Evolutionary conservation across 495 filamentous ascomycete genomes (phyloP), one percentile per base, ranked within the genome.

Genomic region (Aspergillus sclerotioniger): DNA sequence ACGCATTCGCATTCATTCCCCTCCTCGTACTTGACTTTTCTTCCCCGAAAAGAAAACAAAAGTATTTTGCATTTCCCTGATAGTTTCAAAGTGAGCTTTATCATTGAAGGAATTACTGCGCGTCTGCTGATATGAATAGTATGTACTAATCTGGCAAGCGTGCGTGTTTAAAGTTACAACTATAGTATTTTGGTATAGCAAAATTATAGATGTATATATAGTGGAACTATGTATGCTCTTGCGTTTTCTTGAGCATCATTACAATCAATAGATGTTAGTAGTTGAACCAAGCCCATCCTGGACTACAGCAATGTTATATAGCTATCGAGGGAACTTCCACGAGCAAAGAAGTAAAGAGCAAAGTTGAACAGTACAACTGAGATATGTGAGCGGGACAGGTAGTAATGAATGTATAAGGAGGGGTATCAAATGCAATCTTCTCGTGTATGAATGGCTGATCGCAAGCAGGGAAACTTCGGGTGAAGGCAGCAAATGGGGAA

Each of bases 391-490:
- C 32, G 52, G 1, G 28, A 35, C 19, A 17, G 39, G 13, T 9
- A 55, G 13, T 9, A 55, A 32, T 6, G 13, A 28, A 17, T 8
- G 21, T 57, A 21, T 15, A 13, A 25, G n/a, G 17, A 19, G 53
- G 62, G 62, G 59, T 65, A 65, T 59, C 62, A 61, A 59, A 58
- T 45, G 61, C 54, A 55, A 54, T 50, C 45, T 28, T 19, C 44
- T 54, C 54, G 35, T 39, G 41, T 39, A 35, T 8, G 9, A 32
- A 33, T 50, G 31, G 25, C 37, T 41, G 37, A 41, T 41, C 37
- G 37, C 37, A 41, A 41, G 37, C 37, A n/a, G 13, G 37, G 13
- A 25, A 25, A 25, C 5, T 3, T 2, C 25, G 2, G 25, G 25
- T 25, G 21, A 16, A 39, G 50, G 35, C 46, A 56, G 29, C 19